These are phyloP conservation scores for Cladosporium austrohemisphaericum DNA, from an alignment of 2,329 filamentous ascomycete genomes.

Conservation along the genomic window DNA sequence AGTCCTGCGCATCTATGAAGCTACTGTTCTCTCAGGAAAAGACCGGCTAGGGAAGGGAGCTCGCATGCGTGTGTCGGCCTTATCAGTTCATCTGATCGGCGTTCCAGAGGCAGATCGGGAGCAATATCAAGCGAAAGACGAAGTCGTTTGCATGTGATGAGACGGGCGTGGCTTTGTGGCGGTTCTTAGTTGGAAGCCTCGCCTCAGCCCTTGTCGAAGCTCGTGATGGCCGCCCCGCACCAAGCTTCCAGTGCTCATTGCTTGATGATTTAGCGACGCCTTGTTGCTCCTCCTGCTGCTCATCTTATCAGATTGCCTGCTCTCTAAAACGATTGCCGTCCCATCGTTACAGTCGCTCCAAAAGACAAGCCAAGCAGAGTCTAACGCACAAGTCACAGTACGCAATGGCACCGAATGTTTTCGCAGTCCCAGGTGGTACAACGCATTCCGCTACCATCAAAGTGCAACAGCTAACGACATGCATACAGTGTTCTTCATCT, in stretches of 20 bases:
- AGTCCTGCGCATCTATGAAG: too few relatives aligned
- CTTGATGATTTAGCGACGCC: slow-evolving; percentile 5
- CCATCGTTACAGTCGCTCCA: too few relatives aligned
- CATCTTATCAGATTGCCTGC: slow-evolving; percentile 1
- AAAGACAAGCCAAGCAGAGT: too few relatives aligned
- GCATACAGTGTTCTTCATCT: slow-evolving; percentile 72
- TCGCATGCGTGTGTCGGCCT: too few relatives aligned
- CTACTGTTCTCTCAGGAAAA: too few relatives aligned
- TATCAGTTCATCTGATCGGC: too few relatives aligned
- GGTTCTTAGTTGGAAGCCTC: too few relatives aligned
- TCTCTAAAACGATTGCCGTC: background rate
- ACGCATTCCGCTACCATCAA: background rate
- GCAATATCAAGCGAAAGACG: too few relatives aligned
- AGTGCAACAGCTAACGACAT: background rate
- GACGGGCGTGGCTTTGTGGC: too few relatives aligned
- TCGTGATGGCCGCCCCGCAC: background rate
- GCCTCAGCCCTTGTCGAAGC: background rate
- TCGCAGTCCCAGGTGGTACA: slow-evolving; percentile 64
- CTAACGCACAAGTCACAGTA: background rate
- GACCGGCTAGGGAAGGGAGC: too few relatives aligned
- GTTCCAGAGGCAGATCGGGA: too few relatives aligned
- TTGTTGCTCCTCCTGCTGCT: background rate
- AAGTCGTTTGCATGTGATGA: too few relatives aligned
- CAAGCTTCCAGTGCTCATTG: slow-evolving; percentile 1
- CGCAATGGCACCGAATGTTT: slow-evolving; percentile 63